A percentile compares a stretch with the other conserved stretches of the same genome.
These are phyloP conservation scores for Penicillium sp. DNA, from an alignment of 2,329 filamentous ascomycete species.

Conservation along the genomic window DNA sequence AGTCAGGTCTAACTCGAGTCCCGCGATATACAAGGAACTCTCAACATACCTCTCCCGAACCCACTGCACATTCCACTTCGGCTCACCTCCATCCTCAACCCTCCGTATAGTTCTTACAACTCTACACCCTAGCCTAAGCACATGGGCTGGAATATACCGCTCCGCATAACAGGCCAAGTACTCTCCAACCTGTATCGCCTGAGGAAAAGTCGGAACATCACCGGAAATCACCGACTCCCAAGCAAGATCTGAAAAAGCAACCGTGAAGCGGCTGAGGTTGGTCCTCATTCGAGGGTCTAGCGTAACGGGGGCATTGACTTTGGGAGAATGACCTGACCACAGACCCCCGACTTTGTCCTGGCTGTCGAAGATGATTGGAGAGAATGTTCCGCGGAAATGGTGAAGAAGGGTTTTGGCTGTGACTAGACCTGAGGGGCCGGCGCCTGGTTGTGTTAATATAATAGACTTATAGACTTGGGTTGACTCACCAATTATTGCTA, in stretches of 20 bases:
- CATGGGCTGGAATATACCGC: conserved; percentile 52
- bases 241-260: conserved; percentile 61
- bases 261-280: conserved; percentile 75
- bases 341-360: conserved; percentile 68
- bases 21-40: not conserved
- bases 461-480: not conserved
- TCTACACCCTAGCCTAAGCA: conserved; percentile 51
- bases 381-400: conserved; percentile 57
- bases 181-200: conserved; percentile 70
- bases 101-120: conserved; percentile 32
- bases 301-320: conserved; percentile 1
- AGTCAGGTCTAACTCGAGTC: not conserved
- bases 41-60: conserved; percentile 16
- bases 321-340: conserved; percentile 57
- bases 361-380: conserved; percentile 68
- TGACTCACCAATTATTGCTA: conserved; percentile 52
- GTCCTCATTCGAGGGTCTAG: conserved; percentile 58
- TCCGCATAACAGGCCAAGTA: conserved; percentile 67
- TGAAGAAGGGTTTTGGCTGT: conserved; percentile 71
- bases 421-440: conserved; percentile 66
- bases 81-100: conserved; percentile 17
- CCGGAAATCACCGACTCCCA: conserved; percentile 57
- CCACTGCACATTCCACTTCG: conserved; percentile 43
- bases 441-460: conserved; percentile 49
- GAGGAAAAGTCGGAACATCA: conserved; percentile 64